Conservation (phyloP, 495 filamentous ascomycete species). For the Talaromyces nanjingensis region DNA sequence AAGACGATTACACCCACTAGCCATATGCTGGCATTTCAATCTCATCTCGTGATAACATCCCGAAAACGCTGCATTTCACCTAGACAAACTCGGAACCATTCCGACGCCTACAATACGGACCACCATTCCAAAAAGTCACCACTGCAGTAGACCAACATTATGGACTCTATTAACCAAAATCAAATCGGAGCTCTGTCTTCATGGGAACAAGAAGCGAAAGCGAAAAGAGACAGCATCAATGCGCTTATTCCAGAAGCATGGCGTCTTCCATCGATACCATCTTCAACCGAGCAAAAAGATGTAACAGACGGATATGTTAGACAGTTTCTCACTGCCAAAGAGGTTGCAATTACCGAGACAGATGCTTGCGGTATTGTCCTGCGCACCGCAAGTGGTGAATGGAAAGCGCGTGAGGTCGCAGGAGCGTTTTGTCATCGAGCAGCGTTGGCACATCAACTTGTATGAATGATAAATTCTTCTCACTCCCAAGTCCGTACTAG, state of each 20-base stretch:
- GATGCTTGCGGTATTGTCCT: conserved; percentile 43
- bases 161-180: neutral
- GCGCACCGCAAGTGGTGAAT: conserved; percentile 37
- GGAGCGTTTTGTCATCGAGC: conserved; percentile 52
- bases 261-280: conserved; percentile 42
- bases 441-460: conserved; percentile 50
- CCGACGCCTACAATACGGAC: neutral
- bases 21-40: neutral
- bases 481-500: neutral
- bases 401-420: conserved; percentile 44
- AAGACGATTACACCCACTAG: neutral
- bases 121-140: neutral
- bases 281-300: conserved; percentile 46
- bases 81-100: neutral
- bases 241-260: conserved; percentile 48
- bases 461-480: conserved; percentile 15
- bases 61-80: neutral
- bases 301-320: conserved; percentile 56
- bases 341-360: conserved; percentile 51
- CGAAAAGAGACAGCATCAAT: conserved; percentile 40
- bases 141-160: neutral
- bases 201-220: conserved; percentile 40
- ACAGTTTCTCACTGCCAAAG: conserved; percentile 45
- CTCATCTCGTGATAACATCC: neutral
- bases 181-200: neutral